A percentile compares a stretch with the other conserved stretches of the same genome.
These are phyloP conservation scores for Linnemannia hyalina DNA, from an alignment of 192 early-diverging fungal genomes.

Conservation along the genomic window DNA sequence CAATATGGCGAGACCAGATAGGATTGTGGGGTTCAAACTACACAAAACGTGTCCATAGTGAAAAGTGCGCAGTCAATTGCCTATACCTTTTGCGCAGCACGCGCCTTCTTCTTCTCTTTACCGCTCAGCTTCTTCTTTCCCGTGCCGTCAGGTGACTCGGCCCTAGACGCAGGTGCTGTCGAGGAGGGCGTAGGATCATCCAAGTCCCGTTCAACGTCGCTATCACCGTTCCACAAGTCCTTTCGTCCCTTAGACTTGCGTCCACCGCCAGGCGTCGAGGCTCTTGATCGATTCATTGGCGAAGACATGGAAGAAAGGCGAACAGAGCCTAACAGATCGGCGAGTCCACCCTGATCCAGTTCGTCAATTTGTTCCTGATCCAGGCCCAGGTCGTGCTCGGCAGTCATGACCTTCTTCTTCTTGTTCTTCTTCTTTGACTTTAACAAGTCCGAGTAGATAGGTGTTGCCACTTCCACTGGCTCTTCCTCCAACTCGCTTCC, in stretches of 20 bases:
- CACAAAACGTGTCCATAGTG: neutral
- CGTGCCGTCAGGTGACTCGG: constrained; percentile 38
- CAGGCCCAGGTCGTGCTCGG: constrained; percentile 16
- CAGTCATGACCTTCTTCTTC: constrained; percentile 60
- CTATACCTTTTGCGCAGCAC: constrained; percentile 53
- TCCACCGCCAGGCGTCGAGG: constrained; percentile 27
- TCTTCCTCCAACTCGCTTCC: constrained; percentile 58
- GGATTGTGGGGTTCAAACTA: neutral
- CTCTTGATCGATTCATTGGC: constrained; percentile 28
- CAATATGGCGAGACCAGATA: too few species aligned
- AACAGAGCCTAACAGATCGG: constrained; percentile 40
- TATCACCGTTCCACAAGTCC: constrained; percentile 29
- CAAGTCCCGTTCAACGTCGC: constrained; percentile 25
- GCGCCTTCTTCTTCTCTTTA: constrained; percentile 55
- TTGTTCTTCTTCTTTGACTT: constrained; percentile 64
- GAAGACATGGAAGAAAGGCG: constrained; percentile 44
- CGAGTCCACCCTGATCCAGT: constrained; percentile 49
- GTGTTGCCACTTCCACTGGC: constrained; percentile 20
- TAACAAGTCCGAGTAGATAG: constrained; percentile 21
- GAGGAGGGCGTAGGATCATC: constrained; percentile 58
- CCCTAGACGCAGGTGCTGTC: constrained; percentile 56
- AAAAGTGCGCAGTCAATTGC: neutral
- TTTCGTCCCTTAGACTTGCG: constrained; percentile 20
- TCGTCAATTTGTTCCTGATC: constrained; percentile 37
- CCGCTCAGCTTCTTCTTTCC: constrained; percentile 48